Conservation (phyloP, 2,329 filamentous ascomycete species). For the Metarhizium album region DNA sequence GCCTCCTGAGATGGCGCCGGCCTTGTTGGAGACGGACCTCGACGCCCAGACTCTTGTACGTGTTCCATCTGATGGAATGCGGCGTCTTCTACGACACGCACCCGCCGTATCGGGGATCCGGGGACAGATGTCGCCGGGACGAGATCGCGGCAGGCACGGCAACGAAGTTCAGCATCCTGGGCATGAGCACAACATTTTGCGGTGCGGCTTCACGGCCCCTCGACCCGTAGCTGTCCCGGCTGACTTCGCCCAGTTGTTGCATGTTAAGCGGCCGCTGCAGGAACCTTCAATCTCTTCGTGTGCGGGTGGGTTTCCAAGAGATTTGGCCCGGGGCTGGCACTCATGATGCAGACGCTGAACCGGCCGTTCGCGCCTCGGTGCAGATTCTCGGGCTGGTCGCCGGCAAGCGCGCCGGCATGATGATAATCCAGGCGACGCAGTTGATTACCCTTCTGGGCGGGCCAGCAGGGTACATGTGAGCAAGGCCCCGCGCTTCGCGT, state of each 20-base stretch:
- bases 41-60: slow-evolving; percentile 40
- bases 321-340: slow-evolving; percentile 50
- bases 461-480: slow-evolving; percentile 53
- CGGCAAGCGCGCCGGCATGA: slow-evolving; percentile 51
- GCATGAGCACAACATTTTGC: slow-evolving; percentile 57
- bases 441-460: slow-evolving; percentile 58
- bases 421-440: slow-evolving; percentile 57
- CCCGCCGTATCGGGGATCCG: slow-evolving; percentile 33
- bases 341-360: slow-evolving; percentile 52
- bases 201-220: slow-evolving; percentile 25
- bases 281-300: slow-evolving; percentile 54
- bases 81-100: slow-evolving; percentile 55
- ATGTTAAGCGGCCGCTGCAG: slow-evolving; percentile 6
- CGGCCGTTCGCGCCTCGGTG: slow-evolving; percentile 49
- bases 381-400: slow-evolving; percentile 55
- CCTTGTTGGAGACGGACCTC: not conserved
- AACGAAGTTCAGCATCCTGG: slow-evolving; percentile 51
- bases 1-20: too few relatives aligned
- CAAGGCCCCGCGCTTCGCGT: too few relatives aligned
- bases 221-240: too few relatives aligned
- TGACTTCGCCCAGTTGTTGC: not conserved
- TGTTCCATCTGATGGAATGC: slow-evolving; percentile 63
- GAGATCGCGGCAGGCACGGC: slow-evolving; percentile 57
- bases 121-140: slow-evolving; percentile 47
- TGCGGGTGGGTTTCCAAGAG: slow-evolving; percentile 56